Evolutionary conservation across 2,329 filamentous ascomycete species (phyloP), one percentile per base, ranked within the genome.

Genomic region (Leptographium galeiforme): DNA sequence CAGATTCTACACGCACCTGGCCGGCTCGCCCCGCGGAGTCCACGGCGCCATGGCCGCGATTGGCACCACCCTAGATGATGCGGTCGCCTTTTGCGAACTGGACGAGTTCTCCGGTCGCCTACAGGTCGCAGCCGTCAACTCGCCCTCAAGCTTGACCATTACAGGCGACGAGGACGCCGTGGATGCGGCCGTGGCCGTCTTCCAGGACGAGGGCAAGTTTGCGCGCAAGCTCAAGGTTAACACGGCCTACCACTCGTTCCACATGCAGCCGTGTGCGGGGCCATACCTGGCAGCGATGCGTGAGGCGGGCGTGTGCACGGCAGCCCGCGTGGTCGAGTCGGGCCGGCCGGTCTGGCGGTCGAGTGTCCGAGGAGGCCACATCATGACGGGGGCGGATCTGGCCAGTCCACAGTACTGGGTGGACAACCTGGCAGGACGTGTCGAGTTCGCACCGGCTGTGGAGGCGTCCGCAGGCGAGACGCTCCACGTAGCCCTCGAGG

Each of bases 241-340:
- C 13, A 70, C 72, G 12, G 75, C 75, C 0, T 79, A 78, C 41
- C 77, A 79, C 59, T 79, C 76, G 0, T 66, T 71, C 36, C 74
- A 77, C 57, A 78, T 79, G 75, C 68, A 72, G 48, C 62, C 71
- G 2, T 66, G 77, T 1, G 71, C 74, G 1, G 69, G 72, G 4
- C 69, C 72, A 4, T 77, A 78, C 56, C 61, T 56, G 6, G 38
- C 40, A n/a, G 18, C 33, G 19, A 41, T 41, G 25, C 25, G 5
- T 5, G 25, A 25, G 25, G 25, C 25, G 25, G 25, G 25, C 25
- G 25, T 25, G 25, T 25, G 25, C 25, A 25, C 25, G 25, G 25
- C 39, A 16, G 12, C 8, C 8, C 34, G 34, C 34, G 8, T 36
- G 34, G 34, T 13, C 8, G 12, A 10, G 34, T 4, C 34, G 34